Conservation (phyloP, 768 basidiomycete species). For the Agaricus bisporus region DNA sequence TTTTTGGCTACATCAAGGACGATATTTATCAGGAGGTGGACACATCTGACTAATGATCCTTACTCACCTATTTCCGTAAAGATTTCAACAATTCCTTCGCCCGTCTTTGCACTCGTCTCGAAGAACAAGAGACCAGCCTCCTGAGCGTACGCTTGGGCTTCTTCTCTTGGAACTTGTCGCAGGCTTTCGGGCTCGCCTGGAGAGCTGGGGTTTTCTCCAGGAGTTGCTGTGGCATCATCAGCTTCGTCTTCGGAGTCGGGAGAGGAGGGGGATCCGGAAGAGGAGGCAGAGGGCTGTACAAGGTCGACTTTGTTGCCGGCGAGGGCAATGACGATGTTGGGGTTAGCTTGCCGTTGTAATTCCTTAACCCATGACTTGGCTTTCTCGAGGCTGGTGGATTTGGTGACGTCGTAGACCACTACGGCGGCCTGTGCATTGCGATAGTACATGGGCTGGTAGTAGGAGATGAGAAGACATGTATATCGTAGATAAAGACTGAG, state of each 20-base stretch:
- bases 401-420: constrained; percentile 97
- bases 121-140: constrained; percentile 95
- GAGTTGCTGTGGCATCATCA: constrained; percentile 87
- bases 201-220: constrained; percentile 60
- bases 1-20: constrained; percentile 39
- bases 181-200: constrained; percentile 60
- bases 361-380: constrained; percentile 99
- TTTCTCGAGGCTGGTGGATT: constrained; percentile 92
- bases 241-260: constrained; percentile 84
- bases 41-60: constrained; percentile 16
- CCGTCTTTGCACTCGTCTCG: constrained; percentile 97
- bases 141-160: constrained; percentile 93
- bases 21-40: background rate
- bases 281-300: constrained; percentile 58
- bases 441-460: constrained; percentile 89
- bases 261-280: constrained; percentile 38
- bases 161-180: constrained; percentile 89
- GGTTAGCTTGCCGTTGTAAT: constrained; percentile 96
- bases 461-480: constrained; percentile 6
- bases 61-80: constrained; percentile 93
- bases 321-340: constrained; percentile 97
- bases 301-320: constrained; percentile 97
- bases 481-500: constrained; percentile 4
- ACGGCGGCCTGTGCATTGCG: constrained; percentile 97
- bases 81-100: constrained; percentile 90